Conservation (phyloP, 148 eudicot species). For the Amaranthus hypochondriacus region DNA sequence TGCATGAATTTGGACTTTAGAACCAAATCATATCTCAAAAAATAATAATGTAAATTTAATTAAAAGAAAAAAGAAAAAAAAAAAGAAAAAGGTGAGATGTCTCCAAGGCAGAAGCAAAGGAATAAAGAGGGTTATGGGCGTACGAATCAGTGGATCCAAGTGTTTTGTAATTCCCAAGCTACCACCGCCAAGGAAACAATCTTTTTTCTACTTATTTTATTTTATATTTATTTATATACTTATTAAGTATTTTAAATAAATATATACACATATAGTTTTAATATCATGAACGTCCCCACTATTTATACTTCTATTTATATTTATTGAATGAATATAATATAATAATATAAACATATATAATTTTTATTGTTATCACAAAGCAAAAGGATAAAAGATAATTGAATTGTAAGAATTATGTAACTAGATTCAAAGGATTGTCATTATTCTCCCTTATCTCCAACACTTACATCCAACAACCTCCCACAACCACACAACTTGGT, state of each 20-base stretch:
- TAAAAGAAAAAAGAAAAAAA: not conserved
- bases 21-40: not conserved
- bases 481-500: conserved; percentile 13
- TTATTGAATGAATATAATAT: not conserved
- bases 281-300: too few species aligned
- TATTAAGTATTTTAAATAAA: not conserved
- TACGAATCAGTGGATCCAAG: conserved; percentile 20
- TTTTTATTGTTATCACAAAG: conserved; percentile 13
- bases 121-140: conserved; percentile 25
- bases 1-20: conserved; percentile 22
- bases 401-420: conserved; percentile 2
- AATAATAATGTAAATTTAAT: not conserved
- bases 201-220: not conserved
- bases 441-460: conserved; percentile 28
- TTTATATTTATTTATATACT: not conserved
- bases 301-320: not conserved
- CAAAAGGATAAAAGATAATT: conserved; percentile 12
- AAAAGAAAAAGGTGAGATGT: conserved; percentile 11
- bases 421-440: conserved; percentile 30
- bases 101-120: conserved; percentile 26
- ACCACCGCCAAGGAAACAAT: conserved; percentile 36
- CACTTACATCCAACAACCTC: conserved; percentile 16
- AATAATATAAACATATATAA: not conserved
- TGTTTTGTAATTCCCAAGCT: conserved; percentile 34
- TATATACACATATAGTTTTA: not conserved